Conservation (phyloP, 148 eudicot genomes). For the Chenopodium berlandieri region DNA sequence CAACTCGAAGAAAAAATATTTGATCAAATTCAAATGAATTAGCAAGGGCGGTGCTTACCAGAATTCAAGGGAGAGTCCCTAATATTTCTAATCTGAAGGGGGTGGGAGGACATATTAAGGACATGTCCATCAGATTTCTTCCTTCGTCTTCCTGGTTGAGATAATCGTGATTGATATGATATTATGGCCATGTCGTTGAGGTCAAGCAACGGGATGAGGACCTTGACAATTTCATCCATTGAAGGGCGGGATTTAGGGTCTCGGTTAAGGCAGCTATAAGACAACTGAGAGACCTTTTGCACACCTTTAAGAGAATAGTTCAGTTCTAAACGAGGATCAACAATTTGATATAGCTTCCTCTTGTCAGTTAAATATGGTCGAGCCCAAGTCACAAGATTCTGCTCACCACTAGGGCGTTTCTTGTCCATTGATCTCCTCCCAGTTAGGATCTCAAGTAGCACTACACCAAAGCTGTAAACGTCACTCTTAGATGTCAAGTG, state of each 20-base stretch:
- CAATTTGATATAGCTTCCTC: constrained; percentile 69
- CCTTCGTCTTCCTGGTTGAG: constrained; percentile 72
- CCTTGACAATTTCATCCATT: constrained; percentile 85
- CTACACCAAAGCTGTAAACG: constrained; percentile 93
- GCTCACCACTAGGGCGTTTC: constrained; percentile 87
- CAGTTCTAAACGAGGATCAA: constrained; percentile 86
- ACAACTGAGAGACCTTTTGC: constrained; percentile 69
- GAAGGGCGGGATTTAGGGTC: constrained; percentile 87
- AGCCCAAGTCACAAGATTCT: constrained; percentile 90
- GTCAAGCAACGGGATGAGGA: constrained; percentile 62
- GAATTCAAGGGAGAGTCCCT: constrained; percentile 48
- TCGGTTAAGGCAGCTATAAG: constrained; percentile 66
- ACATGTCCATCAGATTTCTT: constrained; percentile 53
- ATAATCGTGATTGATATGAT: constrained; percentile 58
- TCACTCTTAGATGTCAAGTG: constrained; percentile 97
- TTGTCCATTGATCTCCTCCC: constrained; percentile 97
- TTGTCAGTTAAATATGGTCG: constrained; percentile 74
- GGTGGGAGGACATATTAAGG: constrained; percentile 38
- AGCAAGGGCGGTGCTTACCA: constrained; percentile 43
- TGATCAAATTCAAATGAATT: constrained; percentile 5
- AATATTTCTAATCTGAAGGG: constrained; percentile 46
- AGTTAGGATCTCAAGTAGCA: constrained; percentile 80
- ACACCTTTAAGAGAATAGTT: constrained; percentile 90
- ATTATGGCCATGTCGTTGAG: constrained; percentile 76
- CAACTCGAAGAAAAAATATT: not conserved